These are phyloP conservation scores for Oryza punctata DNA, from an alignment of 176 grass and related monocot species.

Conservation along the genomic window DNA sequence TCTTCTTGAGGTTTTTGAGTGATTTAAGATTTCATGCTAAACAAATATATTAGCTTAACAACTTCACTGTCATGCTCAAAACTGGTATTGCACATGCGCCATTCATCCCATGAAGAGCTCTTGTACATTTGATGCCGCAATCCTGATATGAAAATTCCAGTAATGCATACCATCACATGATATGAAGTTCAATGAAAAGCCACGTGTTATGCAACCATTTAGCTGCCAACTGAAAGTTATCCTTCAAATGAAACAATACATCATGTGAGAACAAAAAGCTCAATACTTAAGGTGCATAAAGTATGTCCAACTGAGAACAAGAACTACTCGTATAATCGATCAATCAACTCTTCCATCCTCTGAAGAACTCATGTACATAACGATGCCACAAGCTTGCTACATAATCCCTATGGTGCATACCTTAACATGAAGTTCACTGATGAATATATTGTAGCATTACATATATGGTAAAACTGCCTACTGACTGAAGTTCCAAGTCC, in stretches of 20 bases:
- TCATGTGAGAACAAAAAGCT: background rate
- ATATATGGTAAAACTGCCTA: slow-evolving; percentile 1
- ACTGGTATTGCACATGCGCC: background rate
- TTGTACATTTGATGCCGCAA: background rate
- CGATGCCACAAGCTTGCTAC: background rate
- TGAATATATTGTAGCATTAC: background rate
- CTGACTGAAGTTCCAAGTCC: slow-evolving; percentile 8
- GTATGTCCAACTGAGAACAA: background rate
- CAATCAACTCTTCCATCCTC: background rate
- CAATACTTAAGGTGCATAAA: background rate
- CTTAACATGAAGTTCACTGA: background rate
- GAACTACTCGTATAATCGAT: background rate
- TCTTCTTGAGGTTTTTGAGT: background rate
- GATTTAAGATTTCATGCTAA: background rate
- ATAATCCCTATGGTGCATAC: background rate
- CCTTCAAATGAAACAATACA: background rate
- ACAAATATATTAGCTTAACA: background rate
- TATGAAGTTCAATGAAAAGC: background rate
- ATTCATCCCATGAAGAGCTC: background rate
- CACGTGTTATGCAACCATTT: background rate
- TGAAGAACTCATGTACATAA: slow-evolving; percentile 13
- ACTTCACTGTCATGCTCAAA: slow-evolving; percentile 8
- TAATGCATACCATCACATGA: background rate
- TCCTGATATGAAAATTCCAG: background rate
- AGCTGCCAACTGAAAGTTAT: background rate